These are phyloP conservation scores for Colletotrichum acutatum DNA, from an alignment of 2,329 filamentous ascomycete species.

Conservation along the genomic window DNA sequence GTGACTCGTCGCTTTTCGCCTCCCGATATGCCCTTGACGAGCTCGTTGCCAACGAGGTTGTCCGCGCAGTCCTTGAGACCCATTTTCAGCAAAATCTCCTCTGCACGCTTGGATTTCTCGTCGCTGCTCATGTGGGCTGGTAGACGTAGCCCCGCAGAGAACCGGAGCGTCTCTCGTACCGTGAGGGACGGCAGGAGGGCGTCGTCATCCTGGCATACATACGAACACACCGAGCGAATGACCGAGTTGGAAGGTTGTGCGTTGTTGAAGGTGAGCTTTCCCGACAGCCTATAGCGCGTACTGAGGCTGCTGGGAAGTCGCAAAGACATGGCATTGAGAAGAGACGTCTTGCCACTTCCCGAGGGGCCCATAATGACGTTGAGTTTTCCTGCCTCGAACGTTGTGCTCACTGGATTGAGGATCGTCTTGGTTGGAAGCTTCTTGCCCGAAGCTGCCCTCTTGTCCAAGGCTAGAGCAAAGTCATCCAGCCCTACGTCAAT, in stretches of 20 bases:
- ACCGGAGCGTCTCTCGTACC: constrained; percentile 78
- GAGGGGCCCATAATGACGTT: constrained; percentile 87
- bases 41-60: constrained; percentile 76
- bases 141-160: constrained; percentile 77
- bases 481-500: constrained; percentile 74
- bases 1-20: constrained; percentile 83
- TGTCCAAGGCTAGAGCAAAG: constrained; percentile 74
- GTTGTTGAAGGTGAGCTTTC: constrained; percentile 76
- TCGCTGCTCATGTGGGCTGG: constrained; percentile 76
- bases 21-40: constrained; percentile 82
- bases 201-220: constrained; percentile 83
- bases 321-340: constrained; percentile 78
- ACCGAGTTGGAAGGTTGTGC: constrained; percentile 75
- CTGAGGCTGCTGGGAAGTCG: constrained; percentile 70
- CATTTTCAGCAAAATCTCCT: constrained; percentile 79
- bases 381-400: constrained; percentile 74
- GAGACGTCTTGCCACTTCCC: constrained; percentile 79
- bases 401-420: constrained; percentile 72
- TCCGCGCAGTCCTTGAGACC: constrained; percentile 83
- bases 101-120: constrained; percentile 75
- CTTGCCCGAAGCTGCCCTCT: constrained; percentile 63
- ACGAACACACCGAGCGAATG: constrained; percentile 77
- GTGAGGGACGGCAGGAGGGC: constrained; percentile 79
- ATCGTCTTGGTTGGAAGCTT: constrained; percentile 68
- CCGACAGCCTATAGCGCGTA: constrained; percentile 71